Conservation (phyloP, 1,139 yeast genomes). For the Yamadazyma atmosphaerica region DNA sequence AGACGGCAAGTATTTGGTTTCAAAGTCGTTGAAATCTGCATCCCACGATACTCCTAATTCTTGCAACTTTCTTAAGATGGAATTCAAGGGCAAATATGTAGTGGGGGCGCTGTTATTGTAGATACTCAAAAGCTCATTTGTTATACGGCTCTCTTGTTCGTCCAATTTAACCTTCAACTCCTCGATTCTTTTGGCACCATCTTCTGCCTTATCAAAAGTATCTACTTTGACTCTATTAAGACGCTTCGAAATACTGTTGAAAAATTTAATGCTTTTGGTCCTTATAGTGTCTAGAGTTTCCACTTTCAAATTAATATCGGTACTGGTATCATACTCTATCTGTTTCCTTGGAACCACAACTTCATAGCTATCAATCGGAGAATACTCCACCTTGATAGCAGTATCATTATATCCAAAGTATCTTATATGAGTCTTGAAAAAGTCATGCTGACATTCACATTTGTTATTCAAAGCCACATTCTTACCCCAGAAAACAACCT, state of each 20-base stretch:
- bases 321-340: constrained; percentile 71
- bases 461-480: constrained; percentile 29
- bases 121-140: constrained; percentile 48
- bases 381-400: constrained; percentile 78
- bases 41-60: constrained; percentile 90
- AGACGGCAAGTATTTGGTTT: constrained; percentile 75
- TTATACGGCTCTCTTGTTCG: constrained; percentile 50
- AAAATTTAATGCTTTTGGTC: constrained; percentile 58
- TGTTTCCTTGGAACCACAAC: constrained; percentile 75
- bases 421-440: constrained; percentile 75
- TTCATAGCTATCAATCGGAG: constrained; percentile 72
- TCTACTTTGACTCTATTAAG: constrained; percentile 81
- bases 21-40: constrained; percentile 79
- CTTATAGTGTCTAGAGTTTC: constrained; percentile 59
- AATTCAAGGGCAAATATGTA: constrained; percentile 69
- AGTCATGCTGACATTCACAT: constrained; percentile 67
- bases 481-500: constrained; percentile 78
- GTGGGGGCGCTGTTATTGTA: constrained; percentile 61
- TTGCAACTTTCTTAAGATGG: constrained; percentile 69
- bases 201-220: constrained; percentile 68
- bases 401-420: constrained; percentile 82
- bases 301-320: constrained; percentile 67
- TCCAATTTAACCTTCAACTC: constrained; percentile 57
- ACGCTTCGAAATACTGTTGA: constrained; percentile 71
- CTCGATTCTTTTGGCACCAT: constrained; percentile 60